A percentile compares a stretch with the other conserved stretches of the same genome.
phyloP scores from a whole-genome alignment of 176 grass and related monocot genomes.

The Hordeum vulgare region DNA sequence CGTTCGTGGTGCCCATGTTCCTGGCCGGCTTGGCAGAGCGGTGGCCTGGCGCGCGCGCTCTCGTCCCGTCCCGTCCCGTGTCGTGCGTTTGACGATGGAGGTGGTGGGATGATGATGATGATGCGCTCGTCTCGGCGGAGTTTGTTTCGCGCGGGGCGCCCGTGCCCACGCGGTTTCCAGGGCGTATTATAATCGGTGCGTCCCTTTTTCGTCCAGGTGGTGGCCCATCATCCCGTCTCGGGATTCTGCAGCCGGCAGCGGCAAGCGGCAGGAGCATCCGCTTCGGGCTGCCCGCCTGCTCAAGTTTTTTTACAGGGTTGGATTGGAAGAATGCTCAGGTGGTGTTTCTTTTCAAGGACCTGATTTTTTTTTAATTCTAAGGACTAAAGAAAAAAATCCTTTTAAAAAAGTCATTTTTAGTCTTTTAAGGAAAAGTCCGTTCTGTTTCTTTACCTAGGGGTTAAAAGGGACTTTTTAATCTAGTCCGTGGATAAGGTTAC shows the following conservation, averaged over 20 bases:
- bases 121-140: slow-evolving; percentile 2
- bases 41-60: background rate
- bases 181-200: slow-evolving; percentile 38
- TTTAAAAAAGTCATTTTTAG: no score
- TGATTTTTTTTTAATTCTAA: no score
- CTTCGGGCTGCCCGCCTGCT: slow-evolving; percentile 27
- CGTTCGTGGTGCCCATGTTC: slow-evolving; percentile 49
- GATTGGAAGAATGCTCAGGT: background rate
- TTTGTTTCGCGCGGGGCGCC: background rate
- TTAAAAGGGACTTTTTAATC: no score
- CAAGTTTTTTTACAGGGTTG: background rate
- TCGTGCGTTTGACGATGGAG: background rate
- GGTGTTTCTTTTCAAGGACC: no score
- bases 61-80: background rate
- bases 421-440: no score
- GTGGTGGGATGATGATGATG: background rate
- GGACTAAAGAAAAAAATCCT: no score
- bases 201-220: slow-evolving; percentile 17
- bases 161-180: slow-evolving; percentile 36
- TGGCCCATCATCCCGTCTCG: slow-evolving; percentile 21
- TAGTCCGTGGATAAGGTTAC: no score
- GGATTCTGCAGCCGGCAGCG: slow-evolving; percentile 26
- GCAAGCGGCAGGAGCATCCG: background rate
- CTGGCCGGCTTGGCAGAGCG: background rate
- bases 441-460: no score